These are phyloP conservation scores for Wickerhamiella sergipiensis DNA, from an alignment of 805 yeast genomes.

Conservation along the genomic window DNA sequence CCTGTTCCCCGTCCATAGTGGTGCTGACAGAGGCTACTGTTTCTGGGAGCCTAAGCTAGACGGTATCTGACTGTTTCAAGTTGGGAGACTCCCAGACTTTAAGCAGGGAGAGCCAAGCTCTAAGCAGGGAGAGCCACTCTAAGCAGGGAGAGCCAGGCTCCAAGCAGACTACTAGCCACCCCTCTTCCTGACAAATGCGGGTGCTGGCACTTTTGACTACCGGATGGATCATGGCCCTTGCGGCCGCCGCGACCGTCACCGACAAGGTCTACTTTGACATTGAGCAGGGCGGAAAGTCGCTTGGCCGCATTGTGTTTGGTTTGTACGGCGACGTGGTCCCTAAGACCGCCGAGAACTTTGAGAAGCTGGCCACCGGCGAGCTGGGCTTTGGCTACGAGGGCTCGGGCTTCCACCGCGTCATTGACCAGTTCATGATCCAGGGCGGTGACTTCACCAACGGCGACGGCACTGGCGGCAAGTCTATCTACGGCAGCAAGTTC, in stretches of 20 bases:
- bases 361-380: conserved; percentile 62
- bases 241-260: conserved; percentile 38
- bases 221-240: conserved; percentile 8
- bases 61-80: too few species aligned
- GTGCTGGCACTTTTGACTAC: conserved; percentile 5
- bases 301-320: conserved; percentile 81
- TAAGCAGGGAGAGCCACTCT: too few species aligned
- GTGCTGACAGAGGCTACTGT: neutral
- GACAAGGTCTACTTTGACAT: conserved; percentile 77
- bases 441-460: conserved; percentile 69
- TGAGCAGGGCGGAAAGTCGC: conserved; percentile 56
- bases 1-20: conserved; percentile 7
- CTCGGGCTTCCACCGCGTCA: conserved; percentile 61
- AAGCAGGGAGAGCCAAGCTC: too few species aligned
- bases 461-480: conserved; percentile 61
- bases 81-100: too few species aligned
- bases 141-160: too few species aligned
- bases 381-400: conserved; percentile 54
- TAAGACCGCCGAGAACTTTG: conserved; percentile 79
- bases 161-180: too few species aligned
- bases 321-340: conserved; percentile 78
- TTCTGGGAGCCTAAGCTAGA: neutral
- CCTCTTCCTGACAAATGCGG: neutral
- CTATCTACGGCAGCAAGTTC: conserved; percentile 62
- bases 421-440: conserved; percentile 64